These are phyloP conservation scores for Cystobasidium ongulense DNA, from an alignment of 768 basidiomycete genomes.

Conservation along the genomic window DNA sequence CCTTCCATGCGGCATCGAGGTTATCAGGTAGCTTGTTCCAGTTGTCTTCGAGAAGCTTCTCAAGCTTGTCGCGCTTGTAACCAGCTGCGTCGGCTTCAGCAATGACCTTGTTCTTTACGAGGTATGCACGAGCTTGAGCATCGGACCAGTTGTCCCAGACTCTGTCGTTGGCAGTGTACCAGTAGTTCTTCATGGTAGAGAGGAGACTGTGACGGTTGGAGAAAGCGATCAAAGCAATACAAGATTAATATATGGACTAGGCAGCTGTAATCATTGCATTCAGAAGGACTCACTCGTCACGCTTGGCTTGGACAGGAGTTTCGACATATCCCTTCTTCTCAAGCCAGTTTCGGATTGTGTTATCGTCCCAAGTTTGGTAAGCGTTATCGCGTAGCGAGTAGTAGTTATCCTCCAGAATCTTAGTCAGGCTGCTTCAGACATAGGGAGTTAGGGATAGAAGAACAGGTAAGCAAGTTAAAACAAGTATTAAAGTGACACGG, in stretches of 20 bases:
- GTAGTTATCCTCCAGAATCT: constrained; percentile 47
- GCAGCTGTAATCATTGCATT: no score
- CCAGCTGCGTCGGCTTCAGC: constrained; percentile 20
- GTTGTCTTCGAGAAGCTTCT: constrained; percentile 65
- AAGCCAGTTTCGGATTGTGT: constrained; percentile 68
- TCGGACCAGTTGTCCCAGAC: constrained; percentile 42
- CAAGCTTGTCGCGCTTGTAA: constrained; percentile 62
- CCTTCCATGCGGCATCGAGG: constrained; percentile 62
- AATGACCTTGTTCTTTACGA: constrained; percentile 38
- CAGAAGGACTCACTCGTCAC: constrained; percentile 13
- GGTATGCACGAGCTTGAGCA: constrained; percentile 38
- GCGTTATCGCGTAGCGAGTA: constrained; percentile 45
- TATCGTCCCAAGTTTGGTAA: constrained; percentile 62
- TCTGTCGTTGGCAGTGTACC: constrained; percentile 12
- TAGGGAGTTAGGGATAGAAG: neutral
- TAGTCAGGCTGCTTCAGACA: constrained; percentile 38
- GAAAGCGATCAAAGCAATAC: constrained; percentile 29
- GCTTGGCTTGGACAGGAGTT: constrained; percentile 31
- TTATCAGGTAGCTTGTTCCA: constrained; percentile 57
- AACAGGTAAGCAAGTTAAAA: constrained; percentile 41
- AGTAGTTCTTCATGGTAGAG: constrained; percentile 16
- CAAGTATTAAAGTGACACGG: neutral
- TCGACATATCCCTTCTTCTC: constrained; percentile 65
- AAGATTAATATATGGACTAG: constrained; percentile 23
- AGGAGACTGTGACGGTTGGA: neutral